Base-by-base conservation (phyloP, 2,329 filamentous ascomycete species). In the Phyllosticta citrichinensis region DNA sequence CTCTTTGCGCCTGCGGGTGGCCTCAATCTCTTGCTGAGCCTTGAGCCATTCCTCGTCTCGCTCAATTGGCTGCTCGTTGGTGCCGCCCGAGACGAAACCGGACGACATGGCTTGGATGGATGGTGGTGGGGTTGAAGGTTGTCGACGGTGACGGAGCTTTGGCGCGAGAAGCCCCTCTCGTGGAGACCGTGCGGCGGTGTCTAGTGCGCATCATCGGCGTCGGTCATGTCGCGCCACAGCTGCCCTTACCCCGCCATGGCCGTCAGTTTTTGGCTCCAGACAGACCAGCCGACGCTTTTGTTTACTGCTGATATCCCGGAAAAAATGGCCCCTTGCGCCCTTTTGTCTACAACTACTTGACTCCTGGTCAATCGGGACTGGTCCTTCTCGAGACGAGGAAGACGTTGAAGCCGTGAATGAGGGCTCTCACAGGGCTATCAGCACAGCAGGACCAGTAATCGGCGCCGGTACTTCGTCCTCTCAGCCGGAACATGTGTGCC, bases 21-120 rank as follows among this genome's bases (percentile, higher is more conserved):
- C 80, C 19, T 87, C 86, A 19, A 91, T 79, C 64, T 87, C 81
- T 54, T 77, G 74, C 71, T 88, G 83, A 12, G 86, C 87, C 35
- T 78, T 76, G 65, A 83, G 81, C 87, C 87, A 90, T 62, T 84
- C 84, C 35, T 76, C 75, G 64, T 80, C 76, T 66, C 77, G 74
- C 65, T 78, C 71, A 5, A 72, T 73, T 30, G 77, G 75, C 35
- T 62, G 25, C 22, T 66, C 66, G 56, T 63, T 56, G 22, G 64
- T 65, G 27, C 66, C 66, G 30, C 56, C 66, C 25, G 66, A 63
- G 1, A 67, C 64, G 51, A 67, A 67, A 30, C 65, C 53, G 19
- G 64, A 64, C 3, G 40, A 47, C 65, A 65, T 65, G 55, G 55
- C 35, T 30, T 5, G 27, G 55, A 35, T n/a, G 22, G 40, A 12